Evolutionary conservation across 73 alveolate genomes (phyloP), one percentile per base, ranked within the genome.

Genomic region (Diophrys sp.): DNA sequence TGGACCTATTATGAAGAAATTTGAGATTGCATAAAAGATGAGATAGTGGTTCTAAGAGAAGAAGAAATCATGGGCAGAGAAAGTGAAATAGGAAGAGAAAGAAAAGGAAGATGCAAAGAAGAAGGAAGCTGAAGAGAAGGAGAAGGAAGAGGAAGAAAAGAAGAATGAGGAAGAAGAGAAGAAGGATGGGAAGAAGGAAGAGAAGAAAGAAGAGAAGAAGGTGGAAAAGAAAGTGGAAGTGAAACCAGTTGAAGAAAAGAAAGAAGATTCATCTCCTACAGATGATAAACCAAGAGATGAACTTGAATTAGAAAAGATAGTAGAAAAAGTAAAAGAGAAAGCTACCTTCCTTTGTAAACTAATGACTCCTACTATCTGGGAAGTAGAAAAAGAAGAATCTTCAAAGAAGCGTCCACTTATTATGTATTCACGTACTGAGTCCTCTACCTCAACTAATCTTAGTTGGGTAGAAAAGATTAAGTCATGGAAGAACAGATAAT

Each of bases 311-410:
- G 62, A 70, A 67, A 80, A 73, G 72, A 87, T 87, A 53, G 68
- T 79, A 27, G 89, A 80, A 25, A 87, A 81, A 69, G 85, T 87
- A 25, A 34, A 73, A 1, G 87, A 80, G 34, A 87, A 87, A 69
- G 94, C 94, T 28, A 84, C 73, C 30, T 83, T 87, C 67, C 73
- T 87, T 54, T 62, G 75, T n/a, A 87, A 87, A 54, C 67, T 87
- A 31, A 14, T 25, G n/a, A 67, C 75, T 53, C 94, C 94, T 23
- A 76, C 71, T 18, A 73, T 54, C 2, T 86, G 84, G 77, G 75
- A 62, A n/a, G n/a, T n/a, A n/a, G 75, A 67, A 32, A 75, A 79
- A 70, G 70, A 75, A 31, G 62, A 44, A 44, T 44, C 5, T 11
- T 44, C 62, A 44, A 44, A 44, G 62, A 44, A 44, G 18, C 66